A percentile compares a stretch with the other conserved stretches of the same genome.
Evolutionary conservation across 805 yeast genomes (phyloP).

Genomic region (Wickerhamiella australiensis): DNA sequence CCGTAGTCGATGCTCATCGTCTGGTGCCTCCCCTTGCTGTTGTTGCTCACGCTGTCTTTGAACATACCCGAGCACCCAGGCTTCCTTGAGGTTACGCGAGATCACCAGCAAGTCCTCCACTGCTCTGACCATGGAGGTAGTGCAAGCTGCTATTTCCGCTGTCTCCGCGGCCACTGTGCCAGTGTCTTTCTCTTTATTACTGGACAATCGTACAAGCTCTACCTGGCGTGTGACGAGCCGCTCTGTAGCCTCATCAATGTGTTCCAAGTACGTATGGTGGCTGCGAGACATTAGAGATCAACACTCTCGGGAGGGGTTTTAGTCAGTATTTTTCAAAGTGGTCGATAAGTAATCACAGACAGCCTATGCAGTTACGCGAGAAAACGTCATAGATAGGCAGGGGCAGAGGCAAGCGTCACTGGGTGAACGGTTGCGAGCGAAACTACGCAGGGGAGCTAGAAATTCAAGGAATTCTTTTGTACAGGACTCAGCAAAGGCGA

Average conservation of each 20-base stretch:
- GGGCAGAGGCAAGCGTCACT: too few species aligned
- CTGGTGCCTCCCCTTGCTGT: neutral
- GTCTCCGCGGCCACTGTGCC: constrained; percentile 31
- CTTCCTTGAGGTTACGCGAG: constrained; percentile 32
- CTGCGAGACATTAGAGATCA: constrained; percentile 10
- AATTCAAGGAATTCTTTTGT: too few species aligned
- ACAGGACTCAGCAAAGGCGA: too few species aligned
- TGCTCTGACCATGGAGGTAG: constrained; percentile 28
- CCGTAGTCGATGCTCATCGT: neutral
- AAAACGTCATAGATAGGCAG: neutral
- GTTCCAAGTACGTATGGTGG: constrained; percentile 21
- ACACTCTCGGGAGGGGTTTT: neutral
- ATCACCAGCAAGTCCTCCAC: constrained; percentile 31
- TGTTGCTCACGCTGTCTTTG: neutral
- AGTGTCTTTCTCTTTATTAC: constrained; percentile 24
- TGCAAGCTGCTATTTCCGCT: constrained; percentile 30
- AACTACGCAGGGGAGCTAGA: too few species aligned
- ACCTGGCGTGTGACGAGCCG: constrained; percentile 21
- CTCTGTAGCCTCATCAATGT: constrained; percentile 22
- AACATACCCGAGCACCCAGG: constrained; percentile 34
- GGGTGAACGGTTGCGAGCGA: too few species aligned
- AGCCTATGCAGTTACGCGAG: neutral
- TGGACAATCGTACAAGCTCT: constrained; percentile 20
- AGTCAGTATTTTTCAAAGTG: neutral
- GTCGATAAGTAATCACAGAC: neutral